A percentile compares a stretch with the other conserved stretches of the same genome.
These are phyloP conservation scores for Domatiomyces catenatus DNA, from an alignment of 2,329 filamentous ascomycete genomes.

Conservation along the genomic window DNA sequence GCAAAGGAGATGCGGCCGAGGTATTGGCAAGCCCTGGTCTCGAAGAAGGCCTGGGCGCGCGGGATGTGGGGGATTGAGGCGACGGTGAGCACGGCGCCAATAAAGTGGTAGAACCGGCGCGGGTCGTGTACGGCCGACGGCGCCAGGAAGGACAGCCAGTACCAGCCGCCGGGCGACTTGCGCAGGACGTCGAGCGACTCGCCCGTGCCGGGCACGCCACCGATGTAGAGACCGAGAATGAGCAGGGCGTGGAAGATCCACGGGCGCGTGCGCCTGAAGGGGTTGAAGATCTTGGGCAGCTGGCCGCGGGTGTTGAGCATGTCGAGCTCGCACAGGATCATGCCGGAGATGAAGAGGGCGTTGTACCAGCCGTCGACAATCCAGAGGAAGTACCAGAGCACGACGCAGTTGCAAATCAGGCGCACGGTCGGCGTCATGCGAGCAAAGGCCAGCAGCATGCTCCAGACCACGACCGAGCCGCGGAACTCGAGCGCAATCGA, in stretches of 20 bases:
- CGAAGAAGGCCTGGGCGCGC: conserved; percentile 42
- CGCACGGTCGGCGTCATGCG: conserved; percentile 39
- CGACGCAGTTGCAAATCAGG: conserved; percentile 35
- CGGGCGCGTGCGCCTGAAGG: conserved; percentile 34
- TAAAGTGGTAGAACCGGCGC: conserved; percentile 53
- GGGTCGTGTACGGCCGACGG: conserved; percentile 48
- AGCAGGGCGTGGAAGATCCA: conserved; percentile 41
- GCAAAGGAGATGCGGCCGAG: conserved; percentile 33
- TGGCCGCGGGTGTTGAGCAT: conserved; percentile 35
- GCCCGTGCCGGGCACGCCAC: conserved; percentile 43
- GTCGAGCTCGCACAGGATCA: conserved; percentile 48
- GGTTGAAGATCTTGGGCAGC: conserved; percentile 35
- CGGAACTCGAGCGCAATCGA: conserved; percentile 32
- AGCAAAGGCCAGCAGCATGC: conserved; percentile 35
- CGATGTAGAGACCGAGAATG: conserved; percentile 38
- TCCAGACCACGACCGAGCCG: conserved; percentile 22
- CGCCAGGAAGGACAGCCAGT: conserved; percentile 44
- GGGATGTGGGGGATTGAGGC: conserved; percentile 39
- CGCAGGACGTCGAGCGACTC: conserved; percentile 34
- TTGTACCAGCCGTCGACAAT: conserved; percentile 50
- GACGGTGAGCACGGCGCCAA: conserved; percentile 42
- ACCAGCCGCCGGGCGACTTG: conserved; percentile 46
- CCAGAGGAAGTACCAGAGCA: conserved; percentile 54
- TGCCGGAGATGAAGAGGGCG: conserved; percentile 44
- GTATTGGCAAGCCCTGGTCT: conserved; percentile 36